Percentiles rank a stretch among this genome's conserved stretches.
Evolutionary conservation across 495 filamentous ascomycete species (phyloP).

Genomic region (Podospora sp.): DNA sequence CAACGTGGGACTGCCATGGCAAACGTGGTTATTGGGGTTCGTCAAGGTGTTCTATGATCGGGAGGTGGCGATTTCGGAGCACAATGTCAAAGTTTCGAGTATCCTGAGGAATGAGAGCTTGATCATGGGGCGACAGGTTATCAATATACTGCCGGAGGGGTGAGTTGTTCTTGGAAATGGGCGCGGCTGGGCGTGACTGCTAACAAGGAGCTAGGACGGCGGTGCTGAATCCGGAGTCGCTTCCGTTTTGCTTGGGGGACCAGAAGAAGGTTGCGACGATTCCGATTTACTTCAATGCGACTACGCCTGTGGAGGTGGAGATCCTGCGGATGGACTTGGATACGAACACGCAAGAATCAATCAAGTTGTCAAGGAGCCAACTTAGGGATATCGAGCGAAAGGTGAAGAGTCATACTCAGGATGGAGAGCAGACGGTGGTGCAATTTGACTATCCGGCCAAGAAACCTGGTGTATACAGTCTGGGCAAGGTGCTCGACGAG

Average conservation of each 20-base stretch:
- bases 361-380: conserved; percentile 61
- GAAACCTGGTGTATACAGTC: conserved; percentile 81
- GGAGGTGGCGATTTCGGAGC: conserved; percentile 86
- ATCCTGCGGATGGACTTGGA: conserved; percentile 81
- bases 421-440: conserved; percentile 56
- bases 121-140: conserved; percentile 92
- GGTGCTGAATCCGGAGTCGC: conserved; percentile 75
- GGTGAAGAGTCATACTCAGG: conserved; percentile 52
- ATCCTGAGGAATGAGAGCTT: conserved; percentile 89
- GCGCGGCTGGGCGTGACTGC: conserved; percentile 3
- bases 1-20: conserved; percentile 73
- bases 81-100: conserved; percentile 79
- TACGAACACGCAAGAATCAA: conserved; percentile 72
- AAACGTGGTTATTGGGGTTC: conserved; percentile 66
- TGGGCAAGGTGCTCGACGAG: conserved; percentile 84
- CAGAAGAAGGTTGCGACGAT: conserved; percentile 61
- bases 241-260: conserved; percentile 75
- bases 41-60: conserved; percentile 81
- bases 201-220: conserved; percentile 65
- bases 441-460: conserved; percentile 64
- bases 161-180: conserved; percentile 43
- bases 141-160: conserved; percentile 96
- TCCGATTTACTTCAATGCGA: conserved; percentile 93
- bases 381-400: conserved; percentile 64
- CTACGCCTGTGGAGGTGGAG: conserved; percentile 82